These are phyloP conservation scores for Marchantia paleacea DNA, from an alignment of 225 moss, liverwort and hornwort genomes.

Conservation along the genomic window DNA sequence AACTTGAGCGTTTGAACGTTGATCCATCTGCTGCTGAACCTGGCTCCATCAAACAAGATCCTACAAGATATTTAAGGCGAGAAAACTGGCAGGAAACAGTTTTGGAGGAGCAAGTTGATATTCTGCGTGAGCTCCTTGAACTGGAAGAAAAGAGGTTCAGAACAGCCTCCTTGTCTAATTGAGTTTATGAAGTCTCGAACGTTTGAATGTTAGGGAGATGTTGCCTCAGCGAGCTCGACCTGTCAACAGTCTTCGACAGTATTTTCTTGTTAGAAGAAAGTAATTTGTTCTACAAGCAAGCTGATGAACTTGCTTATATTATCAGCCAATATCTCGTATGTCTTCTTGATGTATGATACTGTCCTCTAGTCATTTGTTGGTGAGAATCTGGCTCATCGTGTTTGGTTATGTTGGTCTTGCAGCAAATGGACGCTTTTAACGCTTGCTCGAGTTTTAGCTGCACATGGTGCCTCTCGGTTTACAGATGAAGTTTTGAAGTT, in stretches of 20 bases:
- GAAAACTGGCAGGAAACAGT: slow-evolving; percentile 55
- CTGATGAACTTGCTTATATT: not conserved
- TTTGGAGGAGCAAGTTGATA: slow-evolving; percentile 64
- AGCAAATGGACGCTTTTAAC: slow-evolving; percentile 96
- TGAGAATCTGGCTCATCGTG: not conserved
- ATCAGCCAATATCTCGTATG: not conserved
- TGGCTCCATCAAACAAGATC: not conserved
- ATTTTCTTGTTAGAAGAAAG: no score
- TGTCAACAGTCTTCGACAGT: not conserved
- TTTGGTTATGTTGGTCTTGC: slow-evolving; percentile 18
- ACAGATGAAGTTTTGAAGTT: slow-evolving; percentile 57
- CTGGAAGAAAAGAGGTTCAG: slow-evolving; percentile 73
- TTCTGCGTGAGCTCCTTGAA: slow-evolving; percentile 72
- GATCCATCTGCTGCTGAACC: not conserved
- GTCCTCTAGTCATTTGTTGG: not conserved
- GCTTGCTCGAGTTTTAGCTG: slow-evolving; percentile 63
- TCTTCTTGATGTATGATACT: not conserved
- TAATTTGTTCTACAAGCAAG: not conserved
- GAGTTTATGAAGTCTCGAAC: not conserved
- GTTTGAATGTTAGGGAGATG: not conserved
- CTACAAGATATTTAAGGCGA: not conserved
- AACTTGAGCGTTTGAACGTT: slow-evolving; percentile 1
- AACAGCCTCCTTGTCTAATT: not conserved
- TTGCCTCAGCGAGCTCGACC: not conserved
- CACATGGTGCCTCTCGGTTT: slow-evolving; percentile 42